Evolutionary conservation across 345 rosid species (phyloP), one percentile per base, ranked within the genome.

Genomic region (Gynandropsis gynandra): DNA sequence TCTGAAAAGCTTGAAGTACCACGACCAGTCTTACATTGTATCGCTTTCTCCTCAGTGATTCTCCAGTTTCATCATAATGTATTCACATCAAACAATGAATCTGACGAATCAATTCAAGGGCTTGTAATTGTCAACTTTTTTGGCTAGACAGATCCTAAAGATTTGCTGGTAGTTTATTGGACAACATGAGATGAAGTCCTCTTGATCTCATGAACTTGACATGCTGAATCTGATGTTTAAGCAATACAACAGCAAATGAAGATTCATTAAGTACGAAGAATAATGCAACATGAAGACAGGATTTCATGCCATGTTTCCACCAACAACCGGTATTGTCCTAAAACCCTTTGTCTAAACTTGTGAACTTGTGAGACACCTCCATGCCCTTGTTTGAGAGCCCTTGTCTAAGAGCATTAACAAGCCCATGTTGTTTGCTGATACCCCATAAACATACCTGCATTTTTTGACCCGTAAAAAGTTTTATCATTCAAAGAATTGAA

Each of bases 351-450:
- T 5, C 9, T 56, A 75, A 58, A 77, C 78, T 71, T 76, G 88
- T 10, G 80, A 53, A 58, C 93, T 83, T 47, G 83, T 58, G 51
- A 85, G 75, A 63, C 94, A 88, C 68, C 82, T 75, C 95, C 82
- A 78, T 55, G 68, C 88, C 74, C 79, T 69, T 35, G 52, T 56
- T 47, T 64, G 73, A 32, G 83, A 74, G 19, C 76, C 77, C 70
- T 80, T 82, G 44, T 89, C 99, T 42, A 93, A 67, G 32, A 88
- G 78, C 88, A 88, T 72, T 32, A 83, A 76, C 89, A 85, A 75
- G 64, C 99, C 99, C 47, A 46, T 68, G n/a, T 80, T 77, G 61
- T 68, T 74, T 40, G 87, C 73, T 47, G 97, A 65, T 47, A 78
- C 47, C 31, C 85, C 82, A 47, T 66, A 81, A 52, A 69, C 45